phyloP scores from a whole-genome alignment of 116 monocot species.

The Dioscorea cayenensis region DNA sequence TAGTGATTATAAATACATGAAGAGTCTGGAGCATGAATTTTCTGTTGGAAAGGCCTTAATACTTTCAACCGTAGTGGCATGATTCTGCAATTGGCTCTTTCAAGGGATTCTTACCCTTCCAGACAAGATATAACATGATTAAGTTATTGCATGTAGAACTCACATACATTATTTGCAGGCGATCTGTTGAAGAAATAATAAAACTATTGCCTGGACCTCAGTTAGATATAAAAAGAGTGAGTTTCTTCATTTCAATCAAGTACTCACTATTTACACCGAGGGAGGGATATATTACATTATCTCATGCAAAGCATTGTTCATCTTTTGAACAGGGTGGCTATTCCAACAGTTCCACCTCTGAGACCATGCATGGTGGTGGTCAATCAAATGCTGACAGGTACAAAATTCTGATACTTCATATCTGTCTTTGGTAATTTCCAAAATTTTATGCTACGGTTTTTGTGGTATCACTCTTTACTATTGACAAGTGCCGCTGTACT shows the following conservation, averaged over 20 bases:
- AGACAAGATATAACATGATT: neutral
- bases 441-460: too few species aligned
- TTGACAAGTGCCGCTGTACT: too few species aligned
- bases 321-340: conserved; percentile 42
- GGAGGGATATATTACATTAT: neutral
- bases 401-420: neutral
- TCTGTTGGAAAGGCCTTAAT: too few species aligned
- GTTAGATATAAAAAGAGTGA: conserved; percentile 83
- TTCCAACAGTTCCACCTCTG: conserved; percentile 27
- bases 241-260: conserved; percentile 2
- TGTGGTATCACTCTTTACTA: too few species aligned
- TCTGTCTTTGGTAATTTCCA: too few species aligned
- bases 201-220: conserved; percentile 93
- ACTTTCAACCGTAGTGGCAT: too few species aligned
- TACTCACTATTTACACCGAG: neutral
- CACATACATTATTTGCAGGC: conserved; percentile 36
- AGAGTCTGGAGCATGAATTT: too few species aligned
- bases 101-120: too few species aligned
- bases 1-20: too few species aligned
- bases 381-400: conserved; percentile 66
- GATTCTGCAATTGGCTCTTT: too few species aligned
- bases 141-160: conserved; percentile 1
- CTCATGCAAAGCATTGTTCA: neutral
- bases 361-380: conserved; percentile 18
- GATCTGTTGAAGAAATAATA: conserved; percentile 87